Percentiles rank a stretch among this genome's conserved stretches.
Evolutionary conservation across 2,329 filamentous ascomycete species (phyloP).

Genomic region (Ascochyta lentis): DNA sequence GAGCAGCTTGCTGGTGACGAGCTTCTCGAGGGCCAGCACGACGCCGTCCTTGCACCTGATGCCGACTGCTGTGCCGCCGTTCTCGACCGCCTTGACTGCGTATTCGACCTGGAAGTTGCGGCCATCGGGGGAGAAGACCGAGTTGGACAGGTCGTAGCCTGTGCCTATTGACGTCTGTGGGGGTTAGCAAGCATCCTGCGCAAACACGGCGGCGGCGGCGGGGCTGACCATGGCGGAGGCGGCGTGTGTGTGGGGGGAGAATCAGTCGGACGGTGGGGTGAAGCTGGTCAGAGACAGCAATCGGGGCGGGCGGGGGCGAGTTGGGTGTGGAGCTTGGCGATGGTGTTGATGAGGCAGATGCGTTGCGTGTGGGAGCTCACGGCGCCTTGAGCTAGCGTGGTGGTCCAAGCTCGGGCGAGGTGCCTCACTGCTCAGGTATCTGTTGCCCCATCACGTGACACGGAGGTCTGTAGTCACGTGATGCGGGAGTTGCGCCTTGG

Average conservation of each 20-base stretch:
- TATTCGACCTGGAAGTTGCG: slow-evolving; percentile 99
- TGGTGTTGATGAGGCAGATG: slow-evolving; percentile 41
- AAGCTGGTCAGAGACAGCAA: slow-evolving; percentile 1
- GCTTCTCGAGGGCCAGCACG: slow-evolving; percentile 95
- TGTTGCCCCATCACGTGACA: background rate
- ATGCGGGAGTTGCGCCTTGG: background rate
- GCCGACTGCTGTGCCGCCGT: slow-evolving; percentile 93
- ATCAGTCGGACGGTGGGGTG: background rate
- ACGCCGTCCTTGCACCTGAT: slow-evolving; percentile 98
- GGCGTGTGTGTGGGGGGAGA: background rate
- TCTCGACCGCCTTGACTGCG: slow-evolving; percentile 97
- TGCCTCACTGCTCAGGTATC: slow-evolving; percentile 9
- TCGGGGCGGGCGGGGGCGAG: slow-evolving; percentile 1
- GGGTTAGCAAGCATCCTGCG: slow-evolving; percentile 24
- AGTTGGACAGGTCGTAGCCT: slow-evolving; percentile 99
- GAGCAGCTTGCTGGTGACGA: slow-evolving; percentile 91
- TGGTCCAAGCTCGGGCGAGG: slow-evolving; percentile 1
- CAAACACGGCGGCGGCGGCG: slow-evolving; percentile 17
- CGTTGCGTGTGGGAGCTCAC: slow-evolving; percentile 39
- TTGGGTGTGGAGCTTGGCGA: slow-evolving; percentile 18
- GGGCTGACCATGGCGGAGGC: slow-evolving; percentile 40
- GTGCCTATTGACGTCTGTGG: slow-evolving; percentile 97
- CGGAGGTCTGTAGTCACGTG: too few relatives aligned
- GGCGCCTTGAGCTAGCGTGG: slow-evolving; percentile 10
- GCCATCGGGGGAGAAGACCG: slow-evolving; percentile 98